Base-by-base conservation (phyloP, 2,329 filamentous ascomycete species). In the Teratosphaeria nubilosa region DNA sequence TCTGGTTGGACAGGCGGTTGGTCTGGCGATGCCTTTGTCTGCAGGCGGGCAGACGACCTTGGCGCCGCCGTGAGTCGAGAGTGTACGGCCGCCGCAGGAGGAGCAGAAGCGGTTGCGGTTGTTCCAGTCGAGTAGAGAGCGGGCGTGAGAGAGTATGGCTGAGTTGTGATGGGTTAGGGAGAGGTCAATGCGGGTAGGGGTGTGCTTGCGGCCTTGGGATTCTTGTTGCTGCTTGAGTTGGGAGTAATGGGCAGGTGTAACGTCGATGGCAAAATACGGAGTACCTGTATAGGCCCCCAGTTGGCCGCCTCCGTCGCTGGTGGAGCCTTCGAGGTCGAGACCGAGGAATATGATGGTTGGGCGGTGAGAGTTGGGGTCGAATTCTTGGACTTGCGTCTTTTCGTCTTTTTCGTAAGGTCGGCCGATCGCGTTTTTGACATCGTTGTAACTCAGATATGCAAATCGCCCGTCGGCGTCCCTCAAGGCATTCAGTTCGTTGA, bases 211-310 rank as follows among this genome's bases (percentile, higher is more conserved):
- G 41, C 41, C 41, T 22, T 48, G 41, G 9, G 5, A 48, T 22
- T 48, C 41, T 5, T 48, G 41, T n/a, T 48, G 41, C 5, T n/a
- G 9, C 20, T 22, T 48, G 41, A 48, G 5, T 10, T 48, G 16
- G n/a, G 41, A 22, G 41, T 22, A 48, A 16, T 9, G 20, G 41
- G n/a, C n/a, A 16, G 41, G 81, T 6, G 41, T 48, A n/a, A 48
- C 41, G 41, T 48, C 41, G 41, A 48, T n/a, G 2, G 41, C 41
- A 16, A 48, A 48, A n/a, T 48, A 48, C 16, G 41, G 41, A 1
- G 41, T 48, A n/a, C 41, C 41, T 48, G 16, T 48, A 10, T 48
- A 48, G n/a, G 41, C n/a, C 20, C n/a, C 20, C 5, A 48, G 2
- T 48, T 48, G 41, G 10, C 22, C 41, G 41, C n/a, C n/a, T 48